These are phyloP conservation scores for Emergomyces pasteurianus DNA, from an alignment of 2,329 filamentous ascomycete genomes.

Conservation along the genomic window DNA sequence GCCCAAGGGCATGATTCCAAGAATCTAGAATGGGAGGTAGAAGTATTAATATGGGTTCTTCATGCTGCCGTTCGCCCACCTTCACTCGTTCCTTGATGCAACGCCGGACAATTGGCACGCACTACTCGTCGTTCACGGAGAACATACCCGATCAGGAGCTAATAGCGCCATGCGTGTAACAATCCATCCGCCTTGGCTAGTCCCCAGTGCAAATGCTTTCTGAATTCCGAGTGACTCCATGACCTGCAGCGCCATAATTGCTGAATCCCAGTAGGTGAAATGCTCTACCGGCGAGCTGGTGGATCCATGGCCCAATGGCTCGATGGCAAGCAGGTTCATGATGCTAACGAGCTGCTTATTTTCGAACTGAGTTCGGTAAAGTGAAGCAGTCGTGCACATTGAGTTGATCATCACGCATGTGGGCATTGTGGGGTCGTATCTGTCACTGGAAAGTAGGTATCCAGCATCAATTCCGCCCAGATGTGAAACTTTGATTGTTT, in stretches of 20 bases:
- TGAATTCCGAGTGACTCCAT: conserved; percentile 38
- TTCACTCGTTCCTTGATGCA: background rate
- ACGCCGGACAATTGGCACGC: background rate
- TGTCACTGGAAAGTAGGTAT: conserved; percentile 34
- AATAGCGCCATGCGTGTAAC: conserved; percentile 42
- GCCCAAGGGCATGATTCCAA: conserved; percentile 40
- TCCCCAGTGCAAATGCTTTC: conserved; percentile 38
- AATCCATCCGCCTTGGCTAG: conserved; percentile 44
- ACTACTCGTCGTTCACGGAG: background rate
- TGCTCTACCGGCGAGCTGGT: conserved; percentile 34
- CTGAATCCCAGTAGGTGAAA: conserved; percentile 46
- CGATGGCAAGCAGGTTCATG: conserved; percentile 43
- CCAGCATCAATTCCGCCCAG: conserved; percentile 39
- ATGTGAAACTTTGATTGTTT: conserved; percentile 36
- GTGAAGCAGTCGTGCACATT: conserved; percentile 38
- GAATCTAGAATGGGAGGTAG: conserved; percentile 26
- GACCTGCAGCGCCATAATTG: conserved; percentile 43
- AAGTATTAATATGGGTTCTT: background rate
- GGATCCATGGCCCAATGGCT: conserved; percentile 41
- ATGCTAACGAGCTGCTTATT: conserved; percentile 22
- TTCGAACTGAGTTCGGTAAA: conserved; percentile 33
- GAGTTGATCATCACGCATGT: conserved; percentile 42
- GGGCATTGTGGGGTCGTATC: conserved; percentile 39
- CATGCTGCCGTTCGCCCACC: background rate
- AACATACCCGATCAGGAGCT: conserved; percentile 33